Evolutionary conservation across 805 yeast genomes (phyloP).

Genomic region (Teunomyces barrocoloradensis): DNA sequence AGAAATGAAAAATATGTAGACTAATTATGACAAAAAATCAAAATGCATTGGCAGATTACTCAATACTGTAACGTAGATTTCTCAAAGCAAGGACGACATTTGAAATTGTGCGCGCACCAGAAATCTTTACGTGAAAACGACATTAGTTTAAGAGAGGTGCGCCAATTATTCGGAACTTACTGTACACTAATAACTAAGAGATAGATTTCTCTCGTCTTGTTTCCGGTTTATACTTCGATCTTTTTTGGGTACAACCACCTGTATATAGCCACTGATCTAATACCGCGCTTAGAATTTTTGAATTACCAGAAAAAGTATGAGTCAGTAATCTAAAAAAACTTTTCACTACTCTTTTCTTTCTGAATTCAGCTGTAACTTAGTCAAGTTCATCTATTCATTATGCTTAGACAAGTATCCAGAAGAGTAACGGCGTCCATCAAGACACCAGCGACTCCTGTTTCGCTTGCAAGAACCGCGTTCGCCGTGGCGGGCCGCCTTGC

Average conservation of each 20-base stretch:
- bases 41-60: too few relatives aligned
- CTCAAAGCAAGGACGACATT: too few relatives aligned
- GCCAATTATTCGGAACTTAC: too few relatives aligned
- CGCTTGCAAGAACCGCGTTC: constrained; percentile 1
- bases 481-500: constrained; percentile 1
- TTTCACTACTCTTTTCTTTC: constrained; percentile 4
- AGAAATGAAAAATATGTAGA: too few relatives aligned
- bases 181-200: too few relatives aligned
- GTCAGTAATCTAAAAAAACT: constrained; percentile 10
- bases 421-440: constrained; percentile 6
- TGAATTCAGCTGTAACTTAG: neutral
- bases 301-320: constrained; percentile 26
- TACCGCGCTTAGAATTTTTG: constrained; percentile 38
- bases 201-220: too few relatives aligned
- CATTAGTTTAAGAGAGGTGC: too few relatives aligned
- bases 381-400: constrained; percentile 4
- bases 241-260: neutral
- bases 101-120: too few relatives aligned
- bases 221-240: too few relatives aligned
- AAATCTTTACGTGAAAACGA: too few relatives aligned
- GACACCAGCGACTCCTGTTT: constrained; percentile 5
- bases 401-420: constrained; percentile 20
- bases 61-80: too few relatives aligned
- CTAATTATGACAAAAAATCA: too few relatives aligned
- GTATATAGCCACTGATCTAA: constrained; percentile 24